Base-by-base conservation (phyloP, 495 filamentous ascomycete genomes). In the Letharia lupina region DNA sequence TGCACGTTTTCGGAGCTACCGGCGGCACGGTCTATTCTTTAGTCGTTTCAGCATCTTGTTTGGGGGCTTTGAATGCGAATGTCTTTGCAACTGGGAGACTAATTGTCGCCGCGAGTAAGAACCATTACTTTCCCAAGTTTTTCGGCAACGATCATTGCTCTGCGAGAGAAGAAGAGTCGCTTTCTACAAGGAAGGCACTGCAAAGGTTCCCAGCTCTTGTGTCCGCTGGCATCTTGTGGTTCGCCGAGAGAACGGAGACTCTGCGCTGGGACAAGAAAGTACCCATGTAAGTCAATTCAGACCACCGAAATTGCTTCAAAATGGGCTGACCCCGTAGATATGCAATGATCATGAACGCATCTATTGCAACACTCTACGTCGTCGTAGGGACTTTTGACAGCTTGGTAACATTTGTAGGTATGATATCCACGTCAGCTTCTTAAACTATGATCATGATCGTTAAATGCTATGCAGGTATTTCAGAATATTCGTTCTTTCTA, bases 61-160 rank as follows among this genome's bases (percentile, higher is more conserved):
- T 70, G n/a, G 68, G 68, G 20, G 42, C 68, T 18, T 52, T 70
- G 35, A 69, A 70, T 39, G 62, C 67, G 10, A 70, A 42, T n/a
- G 62, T 65, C 11, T 70, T 69, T 65, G 28, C 66, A 13, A 28
- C 66, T 3, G 65, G 65, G 15, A 52, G 67, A 13, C 58, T 69
- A 1, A 4, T 8, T 4, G 47, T 45, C 6, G 66, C 56, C 20
- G 66, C 66, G 11, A 59, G 64, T n/a, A 60, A 41, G 12, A 35
- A 56, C 23, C 28, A 23, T 4, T 68, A 68, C 41, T 7, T 67
- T 40, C 66, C 66, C 13, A 41, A 41, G 20, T 35, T 52, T 5
- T 9, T 66, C 11, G 28, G 45, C 23, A 61, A 66, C 45, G 40
- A 18, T 15, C 63, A 65, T 54, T 65, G 56, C 39, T 33, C 63